Percentiles rank a stretch among this genome's conserved stretches.
Evolutionary conservation across 2,329 filamentous ascomycete species (phyloP).

Genomic region (Dothideomycetidae sp.): DNA sequence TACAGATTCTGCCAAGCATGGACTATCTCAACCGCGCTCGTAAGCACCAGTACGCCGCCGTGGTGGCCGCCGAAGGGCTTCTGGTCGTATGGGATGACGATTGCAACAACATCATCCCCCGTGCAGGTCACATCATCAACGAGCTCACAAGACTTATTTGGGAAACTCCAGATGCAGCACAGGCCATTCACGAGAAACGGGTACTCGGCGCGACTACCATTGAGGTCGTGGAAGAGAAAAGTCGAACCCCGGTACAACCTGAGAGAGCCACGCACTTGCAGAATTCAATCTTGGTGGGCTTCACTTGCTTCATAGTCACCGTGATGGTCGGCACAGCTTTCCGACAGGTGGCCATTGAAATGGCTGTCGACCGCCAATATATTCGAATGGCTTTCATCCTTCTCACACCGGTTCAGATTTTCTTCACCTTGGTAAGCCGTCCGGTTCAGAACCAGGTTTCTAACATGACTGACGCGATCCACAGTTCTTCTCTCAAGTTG

Average conservation of each 20-base stretch:
- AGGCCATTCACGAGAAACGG: slow-evolving; percentile 37
- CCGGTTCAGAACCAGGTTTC: not conserved
- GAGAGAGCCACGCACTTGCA: slow-evolving; percentile 52
- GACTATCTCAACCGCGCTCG: slow-evolving; percentile 55
- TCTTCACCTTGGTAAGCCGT: slow-evolving; percentile 51
- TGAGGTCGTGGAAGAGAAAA: slow-evolving; percentile 55
- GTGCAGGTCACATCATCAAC: slow-evolving; percentile 58
- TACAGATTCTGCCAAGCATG: slow-evolving; percentile 62
- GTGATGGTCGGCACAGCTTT: slow-evolving; percentile 55
- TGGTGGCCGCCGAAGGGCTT: slow-evolving; percentile 55
- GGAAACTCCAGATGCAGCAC: slow-evolving; percentile 41
- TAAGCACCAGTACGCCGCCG: slow-evolving; percentile 70
- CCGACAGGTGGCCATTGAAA: slow-evolving; percentile 54
- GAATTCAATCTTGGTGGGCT: slow-evolving; percentile 53
- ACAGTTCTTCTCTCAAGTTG: slow-evolving; percentile 62
- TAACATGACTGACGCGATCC: slow-evolving; percentile 10
- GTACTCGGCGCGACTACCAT: slow-evolving; percentile 24
- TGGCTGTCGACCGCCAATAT: slow-evolving; percentile 49
- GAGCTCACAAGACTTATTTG: slow-evolving; percentile 67
- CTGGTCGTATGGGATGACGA: slow-evolving; percentile 76
- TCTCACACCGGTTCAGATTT: slow-evolving; percentile 57
- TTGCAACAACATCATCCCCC: slow-evolving; percentile 51
- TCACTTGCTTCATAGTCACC: slow-evolving; percentile 52
- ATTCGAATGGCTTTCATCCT: slow-evolving; percentile 49
- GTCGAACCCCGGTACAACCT: slow-evolving; percentile 50